These are phyloP conservation scores for Lagenaria siceraria DNA, from an alignment of 306 rosid genomes.

Conservation along the genomic window DNA sequence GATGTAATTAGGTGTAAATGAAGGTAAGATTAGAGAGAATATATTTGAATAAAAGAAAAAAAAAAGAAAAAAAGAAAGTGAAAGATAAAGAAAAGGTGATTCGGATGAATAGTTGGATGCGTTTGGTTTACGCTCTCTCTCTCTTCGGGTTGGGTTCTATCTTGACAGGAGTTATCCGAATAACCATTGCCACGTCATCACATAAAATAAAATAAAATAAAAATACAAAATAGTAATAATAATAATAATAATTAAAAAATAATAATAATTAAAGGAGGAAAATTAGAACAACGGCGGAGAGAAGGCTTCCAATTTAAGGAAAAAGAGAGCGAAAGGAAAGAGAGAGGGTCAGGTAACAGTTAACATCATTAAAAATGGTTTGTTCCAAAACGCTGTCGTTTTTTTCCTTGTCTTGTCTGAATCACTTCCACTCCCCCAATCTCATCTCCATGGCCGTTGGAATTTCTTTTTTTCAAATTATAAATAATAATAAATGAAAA, in stretches of 20 bases:
- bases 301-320: slow-evolving; percentile 1
- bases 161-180: slow-evolving; percentile 15
- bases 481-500: no score
- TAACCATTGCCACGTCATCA: slow-evolving; percentile 1
- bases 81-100: slow-evolving; percentile 12
- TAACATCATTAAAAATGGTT: neutral
- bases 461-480: neutral
- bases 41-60: no score
- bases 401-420: neutral
- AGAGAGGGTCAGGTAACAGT: neutral
- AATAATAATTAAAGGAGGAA: neutral
- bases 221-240: neutral
- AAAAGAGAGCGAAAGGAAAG: neutral
- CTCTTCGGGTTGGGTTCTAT: neutral
- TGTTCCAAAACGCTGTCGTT: slow-evolving; percentile 7
- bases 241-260: neutral
- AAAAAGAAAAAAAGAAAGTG: neutral
- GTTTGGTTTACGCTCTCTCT: slow-evolving; percentile 16
- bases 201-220: neutral
- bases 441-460: neutral
- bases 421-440: neutral
- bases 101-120: slow-evolving; percentile 18
- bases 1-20: neutral
- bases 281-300: neutral
- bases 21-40: neutral